Conservation (phyloP, 2,329 filamentous ascomycete genomes). For the Fusarium sp. region DNA sequence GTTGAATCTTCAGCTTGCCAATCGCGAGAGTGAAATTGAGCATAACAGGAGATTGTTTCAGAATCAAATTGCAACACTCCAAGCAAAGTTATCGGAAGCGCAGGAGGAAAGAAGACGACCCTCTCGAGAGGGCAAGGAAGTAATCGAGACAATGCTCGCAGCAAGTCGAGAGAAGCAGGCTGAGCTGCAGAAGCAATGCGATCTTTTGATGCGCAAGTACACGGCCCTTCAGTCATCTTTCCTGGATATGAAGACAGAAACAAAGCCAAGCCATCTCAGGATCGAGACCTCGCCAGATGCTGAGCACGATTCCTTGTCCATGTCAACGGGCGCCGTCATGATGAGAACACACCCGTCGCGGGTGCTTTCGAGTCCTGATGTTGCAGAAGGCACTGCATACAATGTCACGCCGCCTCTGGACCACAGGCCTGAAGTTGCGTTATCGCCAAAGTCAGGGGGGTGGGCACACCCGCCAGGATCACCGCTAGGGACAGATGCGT, state of each 20-base stretch:
- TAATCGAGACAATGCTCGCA: conserved; percentile 59
- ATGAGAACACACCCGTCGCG: conserved; percentile 53
- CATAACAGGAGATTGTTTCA: conserved; percentile 58
- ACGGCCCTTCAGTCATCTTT: conserved; percentile 62
- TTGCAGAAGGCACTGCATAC: conserved; percentile 55
- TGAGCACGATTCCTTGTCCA: conserved; percentile 52
- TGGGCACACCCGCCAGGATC: conserved; percentile 52
- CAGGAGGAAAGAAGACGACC: conserved; percentile 44
- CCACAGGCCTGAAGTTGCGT: conserved; percentile 44
- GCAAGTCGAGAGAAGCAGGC: conserved; percentile 65
- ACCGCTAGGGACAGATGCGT: conserved; percentile 50
- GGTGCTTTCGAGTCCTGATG: conserved; percentile 58
- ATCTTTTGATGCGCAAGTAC: conserved; percentile 62
- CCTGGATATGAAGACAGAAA: conserved; percentile 58
- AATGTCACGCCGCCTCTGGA: conserved; percentile 58
- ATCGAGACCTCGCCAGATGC: conserved; percentile 39
- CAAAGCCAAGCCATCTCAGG: conserved; percentile 34
- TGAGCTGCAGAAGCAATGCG: conserved; percentile 64
- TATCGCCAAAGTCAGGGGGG: conserved; percentile 45
- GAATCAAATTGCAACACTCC: conserved; percentile 60
- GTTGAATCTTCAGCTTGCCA: conserved; percentile 67
- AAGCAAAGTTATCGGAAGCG: conserved; percentile 57
- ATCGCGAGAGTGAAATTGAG: conserved; percentile 60
- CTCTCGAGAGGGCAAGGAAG: conserved; percentile 48
- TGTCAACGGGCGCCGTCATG: conserved; percentile 53